Evolutionary conservation across 2,329 filamentous ascomycete genomes (phyloP).

Genomic region (Peltaster fructicola): DNA sequence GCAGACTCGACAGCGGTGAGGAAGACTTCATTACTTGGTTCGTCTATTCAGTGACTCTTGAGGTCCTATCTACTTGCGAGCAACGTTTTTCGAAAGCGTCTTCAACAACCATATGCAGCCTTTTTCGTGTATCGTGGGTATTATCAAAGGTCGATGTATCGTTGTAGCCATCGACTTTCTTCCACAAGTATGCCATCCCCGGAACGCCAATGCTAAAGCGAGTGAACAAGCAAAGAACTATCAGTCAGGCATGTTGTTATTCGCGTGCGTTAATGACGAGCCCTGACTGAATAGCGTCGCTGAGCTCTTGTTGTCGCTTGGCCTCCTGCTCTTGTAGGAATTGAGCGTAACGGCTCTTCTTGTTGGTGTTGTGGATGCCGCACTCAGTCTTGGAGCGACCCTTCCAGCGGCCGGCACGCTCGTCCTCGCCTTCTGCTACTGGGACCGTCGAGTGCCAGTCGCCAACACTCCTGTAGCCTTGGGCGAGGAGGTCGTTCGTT

Average conservation of each 20-base stretch:
- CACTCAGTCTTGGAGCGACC: conserved; percentile 92
- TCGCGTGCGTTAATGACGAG: conserved; percentile 15
- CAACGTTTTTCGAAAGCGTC: too few species aligned
- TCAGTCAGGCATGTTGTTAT: too few species aligned
- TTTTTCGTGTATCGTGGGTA: too few species aligned
- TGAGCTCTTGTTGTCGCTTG: conserved; percentile 43
- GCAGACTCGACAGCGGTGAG: too few species aligned
- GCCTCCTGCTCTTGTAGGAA: conserved; percentile 59
- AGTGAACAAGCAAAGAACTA: conserved; percentile 2
- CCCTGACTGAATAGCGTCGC: conserved; percentile 18
- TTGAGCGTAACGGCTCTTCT: conserved; percentile 79
- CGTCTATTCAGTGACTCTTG: too few species aligned
- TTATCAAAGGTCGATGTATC: too few species aligned
- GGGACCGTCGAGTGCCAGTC: conserved; percentile 96
- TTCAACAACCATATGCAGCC: too few species aligned
- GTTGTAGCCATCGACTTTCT: too few species aligned
- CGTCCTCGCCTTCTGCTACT: conserved; percentile 79
- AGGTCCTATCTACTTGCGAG: too few species aligned
- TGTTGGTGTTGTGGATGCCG: conserved; percentile 98
- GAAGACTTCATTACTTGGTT: too few species aligned
- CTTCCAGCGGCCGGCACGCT: conserved; percentile 94
- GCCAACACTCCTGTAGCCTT: conserved; percentile 93
- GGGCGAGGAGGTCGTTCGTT: conserved; percentile 80
- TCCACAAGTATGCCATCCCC: conserved; percentile 4
- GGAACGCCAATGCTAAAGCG: conserved; percentile 27